Evolutionary conservation across 805 yeast species (phyloP).

Genomic region (Priceomyces melissophilus): DNA sequence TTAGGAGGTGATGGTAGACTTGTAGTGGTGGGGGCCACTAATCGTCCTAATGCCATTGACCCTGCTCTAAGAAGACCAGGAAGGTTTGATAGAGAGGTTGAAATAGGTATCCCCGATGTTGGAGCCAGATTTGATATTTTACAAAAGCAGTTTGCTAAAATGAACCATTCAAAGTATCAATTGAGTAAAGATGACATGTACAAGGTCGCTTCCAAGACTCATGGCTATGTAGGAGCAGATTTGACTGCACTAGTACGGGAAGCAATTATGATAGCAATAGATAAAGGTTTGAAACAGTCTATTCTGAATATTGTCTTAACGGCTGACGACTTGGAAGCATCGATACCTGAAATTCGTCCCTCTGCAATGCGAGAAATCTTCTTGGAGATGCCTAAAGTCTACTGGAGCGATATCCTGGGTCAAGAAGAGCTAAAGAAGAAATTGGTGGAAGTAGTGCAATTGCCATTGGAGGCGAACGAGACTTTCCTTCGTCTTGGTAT

Average conservation of each 20-base stretch:
- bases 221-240: constrained; percentile 98
- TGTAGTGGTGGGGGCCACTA: constrained; percentile 73
- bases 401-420: constrained; percentile 96
- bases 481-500: constrained; percentile 78
- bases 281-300: constrained; percentile 45
- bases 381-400: constrained; percentile 89
- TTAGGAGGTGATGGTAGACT: constrained; percentile 62
- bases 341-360: constrained; percentile 81
- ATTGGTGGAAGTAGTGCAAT: constrained; percentile 83
- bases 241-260: constrained; percentile 83
- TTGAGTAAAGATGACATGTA: constrained; percentile 55
- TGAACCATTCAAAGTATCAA: constrained; percentile 43
- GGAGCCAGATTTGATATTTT: constrained; percentile 76
- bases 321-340: constrained; percentile 59
- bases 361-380: constrained; percentile 97
- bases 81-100: constrained; percentile 84
- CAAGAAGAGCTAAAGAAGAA: constrained; percentile 79
- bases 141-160: constrained; percentile 52
- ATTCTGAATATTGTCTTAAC: constrained; percentile 42
- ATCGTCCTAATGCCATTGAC: constrained; percentile 65
- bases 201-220: constrained; percentile 72
- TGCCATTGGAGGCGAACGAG: constrained; percentile 81
- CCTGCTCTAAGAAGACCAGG: constrained; percentile 82
- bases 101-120: constrained; percentile 87
- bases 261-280: constrained; percentile 79